phyloP scores from a whole-genome alignment of 2,329 filamentous ascomycete genomes.

The Iodosphaeria phyllophila region DNA sequence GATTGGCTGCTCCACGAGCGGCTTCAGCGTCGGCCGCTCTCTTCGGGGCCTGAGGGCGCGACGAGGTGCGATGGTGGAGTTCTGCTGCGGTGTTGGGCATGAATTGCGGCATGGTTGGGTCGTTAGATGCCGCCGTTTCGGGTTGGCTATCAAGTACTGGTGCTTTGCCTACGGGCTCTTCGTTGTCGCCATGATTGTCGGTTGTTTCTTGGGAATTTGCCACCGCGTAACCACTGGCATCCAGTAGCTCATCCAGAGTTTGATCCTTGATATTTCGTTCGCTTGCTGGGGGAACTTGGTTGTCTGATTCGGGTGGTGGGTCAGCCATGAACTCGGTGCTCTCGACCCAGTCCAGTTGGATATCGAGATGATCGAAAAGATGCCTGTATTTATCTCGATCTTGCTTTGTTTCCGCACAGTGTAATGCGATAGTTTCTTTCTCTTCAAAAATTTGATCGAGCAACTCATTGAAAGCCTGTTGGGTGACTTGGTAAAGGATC shows the following conservation, averaged over 20 bases:
- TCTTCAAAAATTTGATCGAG: slow-evolving; percentile 71
- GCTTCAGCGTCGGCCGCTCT: neutral
- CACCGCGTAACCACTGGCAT: slow-evolving; percentile 25
- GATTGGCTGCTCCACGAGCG: neutral
- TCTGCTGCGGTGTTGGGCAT: slow-evolving; percentile 30
- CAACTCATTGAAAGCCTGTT: slow-evolving; percentile 85
- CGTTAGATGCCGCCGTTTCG: slow-evolving; percentile 15
- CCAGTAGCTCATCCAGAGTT: slow-evolving; percentile 21
- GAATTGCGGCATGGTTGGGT: slow-evolving; percentile 52
- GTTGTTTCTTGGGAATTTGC: slow-evolving; percentile 3
- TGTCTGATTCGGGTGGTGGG: no score
- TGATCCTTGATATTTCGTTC: slow-evolving; percentile 9
- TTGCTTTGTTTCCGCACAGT: slow-evolving; percentile 41
- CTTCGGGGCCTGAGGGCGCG: neutral
- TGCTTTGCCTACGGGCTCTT: slow-evolving; percentile 6
- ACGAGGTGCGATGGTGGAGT: slow-evolving; percentile 2
- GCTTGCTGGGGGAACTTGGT: slow-evolving; percentile 3
- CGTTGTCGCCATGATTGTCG: slow-evolving; percentile 4
- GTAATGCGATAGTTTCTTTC: slow-evolving; percentile 59
- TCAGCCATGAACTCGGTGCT: no score
- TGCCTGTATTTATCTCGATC: slow-evolving; percentile 38
- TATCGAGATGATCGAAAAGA: slow-evolving; percentile 24
- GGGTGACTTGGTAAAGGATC: slow-evolving; percentile 77
- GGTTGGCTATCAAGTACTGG: slow-evolving; percentile 2
- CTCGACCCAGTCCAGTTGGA: slow-evolving; percentile 14